Evolutionary conservation across 2,329 filamentous ascomycete genomes (phyloP).

Genomic region (Colletotrichum spinosum): DNA sequence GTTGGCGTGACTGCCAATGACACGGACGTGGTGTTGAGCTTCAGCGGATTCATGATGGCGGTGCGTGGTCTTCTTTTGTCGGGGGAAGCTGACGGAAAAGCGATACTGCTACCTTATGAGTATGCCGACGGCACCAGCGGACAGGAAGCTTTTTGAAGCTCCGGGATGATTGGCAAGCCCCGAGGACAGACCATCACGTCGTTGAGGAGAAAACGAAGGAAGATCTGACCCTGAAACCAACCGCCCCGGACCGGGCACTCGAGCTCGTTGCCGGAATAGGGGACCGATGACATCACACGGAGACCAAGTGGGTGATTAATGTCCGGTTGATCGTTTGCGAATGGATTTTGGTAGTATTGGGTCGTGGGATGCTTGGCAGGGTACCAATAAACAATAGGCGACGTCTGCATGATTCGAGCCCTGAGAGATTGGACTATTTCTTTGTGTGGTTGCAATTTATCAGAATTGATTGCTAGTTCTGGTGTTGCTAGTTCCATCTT

Average conservation of each 20-base stretch:
- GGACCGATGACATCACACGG: conserved; percentile 35
- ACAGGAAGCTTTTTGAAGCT: conserved; percentile 27
- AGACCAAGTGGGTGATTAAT: conserved; percentile 32
- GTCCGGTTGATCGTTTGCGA: conserved; percentile 14
- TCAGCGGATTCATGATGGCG: conserved; percentile 56
- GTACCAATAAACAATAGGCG: neutral
- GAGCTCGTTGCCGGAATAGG: conserved; percentile 33
- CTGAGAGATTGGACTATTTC: no score
- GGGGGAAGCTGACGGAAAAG: neutral
- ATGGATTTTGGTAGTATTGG: neutral
- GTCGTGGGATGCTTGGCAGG: neutral
- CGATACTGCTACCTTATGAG: neutral
- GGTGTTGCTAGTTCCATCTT: no score
- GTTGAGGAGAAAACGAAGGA: conserved; percentile 18
- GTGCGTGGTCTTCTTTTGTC: neutral
- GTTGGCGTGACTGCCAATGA: conserved; percentile 88
- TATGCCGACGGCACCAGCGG: conserved; percentile 9
- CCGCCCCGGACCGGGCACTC: neutral
- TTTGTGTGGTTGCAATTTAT: no score
- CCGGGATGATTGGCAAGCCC: conserved; percentile 7
- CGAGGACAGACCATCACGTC: conserved; percentile 31
- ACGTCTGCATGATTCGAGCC: no score
- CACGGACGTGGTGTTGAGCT: conserved; percentile 83
- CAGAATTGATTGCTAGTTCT: no score
- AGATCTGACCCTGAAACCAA: conserved; percentile 27